These are phyloP conservation scores for Cyberlindnera euphorbiiphila DNA, from an alignment of 805 yeast species.

Conservation along the genomic window DNA sequence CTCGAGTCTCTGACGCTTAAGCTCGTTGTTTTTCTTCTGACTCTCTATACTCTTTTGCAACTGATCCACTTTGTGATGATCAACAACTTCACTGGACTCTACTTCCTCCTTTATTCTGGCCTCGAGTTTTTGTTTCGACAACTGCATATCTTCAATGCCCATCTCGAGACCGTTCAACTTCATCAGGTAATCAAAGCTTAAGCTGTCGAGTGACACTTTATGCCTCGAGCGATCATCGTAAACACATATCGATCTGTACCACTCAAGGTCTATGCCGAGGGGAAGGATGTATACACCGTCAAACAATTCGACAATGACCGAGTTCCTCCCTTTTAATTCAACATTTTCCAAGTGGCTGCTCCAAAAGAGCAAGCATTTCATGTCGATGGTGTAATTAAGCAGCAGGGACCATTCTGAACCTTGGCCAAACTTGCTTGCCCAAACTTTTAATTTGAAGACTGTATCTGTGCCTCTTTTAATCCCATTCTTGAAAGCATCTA, in stretches of 20 bases:
- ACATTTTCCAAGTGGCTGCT: neutral
- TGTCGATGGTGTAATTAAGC: conserved; percentile 6
- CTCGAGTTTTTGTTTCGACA: conserved; percentile 19
- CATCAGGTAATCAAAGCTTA: conserved; percentile 40
- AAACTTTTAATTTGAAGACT: conserved; percentile 12
- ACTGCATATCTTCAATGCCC: conserved; percentile 33
- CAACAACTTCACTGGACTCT: neutral
- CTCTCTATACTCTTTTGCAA: conserved; percentile 5
- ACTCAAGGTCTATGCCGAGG: conserved; percentile 4
- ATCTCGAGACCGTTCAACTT: conserved; percentile 36
- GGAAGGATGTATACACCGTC: conserved; percentile 20
- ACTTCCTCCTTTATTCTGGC: conserved; percentile 13
- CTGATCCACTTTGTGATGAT: conserved; percentile 7
- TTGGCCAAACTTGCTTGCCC: conserved; percentile 8
- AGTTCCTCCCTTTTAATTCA: conserved; percentile 4
- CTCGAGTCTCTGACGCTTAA: conserved; percentile 10
- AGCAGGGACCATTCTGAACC: conserved; percentile 7
- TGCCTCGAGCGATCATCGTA: conserved; percentile 2
- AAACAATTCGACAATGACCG: conserved; percentile 11
- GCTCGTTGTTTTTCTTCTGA: conserved; percentile 3
- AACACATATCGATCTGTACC: conserved; percentile 12
- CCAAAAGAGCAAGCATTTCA: conserved; percentile 11
- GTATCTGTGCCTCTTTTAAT: conserved; percentile 1
- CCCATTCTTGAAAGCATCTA: conserved; percentile 9
- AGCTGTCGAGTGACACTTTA: conserved; percentile 7